phyloP scores from a whole-genome alignment of 1,139 yeast species.

The Pichia sp. region DNA sequence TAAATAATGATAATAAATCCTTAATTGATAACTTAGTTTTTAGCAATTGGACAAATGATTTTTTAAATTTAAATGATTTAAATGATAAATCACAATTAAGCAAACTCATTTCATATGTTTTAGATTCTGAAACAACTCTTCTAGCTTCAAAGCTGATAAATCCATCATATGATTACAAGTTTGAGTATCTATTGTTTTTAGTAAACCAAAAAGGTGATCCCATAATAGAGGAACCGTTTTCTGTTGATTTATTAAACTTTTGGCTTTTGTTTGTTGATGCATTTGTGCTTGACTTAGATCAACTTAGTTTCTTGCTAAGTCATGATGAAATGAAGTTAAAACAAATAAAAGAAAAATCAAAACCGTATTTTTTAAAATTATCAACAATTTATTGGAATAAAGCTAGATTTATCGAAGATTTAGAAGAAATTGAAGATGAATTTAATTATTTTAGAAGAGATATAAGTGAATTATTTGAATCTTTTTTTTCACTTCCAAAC shows the following conservation, averaged over 20 bases:
- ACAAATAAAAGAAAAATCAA: slow-evolving; percentile 31
- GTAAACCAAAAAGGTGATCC: slow-evolving; percentile 60
- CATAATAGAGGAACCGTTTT: slow-evolving; percentile 58
- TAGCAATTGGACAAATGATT: slow-evolving; percentile 38
- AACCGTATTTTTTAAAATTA: slow-evolving; percentile 38
- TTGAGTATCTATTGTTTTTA: slow-evolving; percentile 48
- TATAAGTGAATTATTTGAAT: slow-evolving; percentile 69
- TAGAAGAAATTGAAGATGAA: slow-evolving; percentile 36
- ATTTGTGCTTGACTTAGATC: slow-evolving; percentile 48
- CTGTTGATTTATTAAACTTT: slow-evolving; percentile 64
- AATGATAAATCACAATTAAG: slow-evolving; percentile 42
- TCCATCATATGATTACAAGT: slow-evolving; percentile 34
- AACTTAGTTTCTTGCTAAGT: slow-evolving; percentile 32
- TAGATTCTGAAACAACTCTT: slow-evolving; percentile 46
- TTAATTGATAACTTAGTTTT: slow-evolving; percentile 34
- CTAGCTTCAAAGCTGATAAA: slow-evolving; percentile 43
- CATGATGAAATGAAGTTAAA: slow-evolving; percentile 25
- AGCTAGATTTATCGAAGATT: slow-evolving; percentile 33
- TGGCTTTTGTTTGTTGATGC: slow-evolving; percentile 76
- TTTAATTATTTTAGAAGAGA: slow-evolving; percentile 65
- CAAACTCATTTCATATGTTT: slow-evolving; percentile 44
- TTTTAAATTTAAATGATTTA: slow-evolving; percentile 29
- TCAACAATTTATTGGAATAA: slow-evolving; percentile 60
- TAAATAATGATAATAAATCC: slow-evolving; percentile 28
- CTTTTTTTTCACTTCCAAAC: slow-evolving; percentile 52